A percentile compares a stretch with the other conserved stretches of the same genome.
phyloP scores from a whole-genome alignment of 306 rosid genomes.

The Calophaca sinica region DNA sequence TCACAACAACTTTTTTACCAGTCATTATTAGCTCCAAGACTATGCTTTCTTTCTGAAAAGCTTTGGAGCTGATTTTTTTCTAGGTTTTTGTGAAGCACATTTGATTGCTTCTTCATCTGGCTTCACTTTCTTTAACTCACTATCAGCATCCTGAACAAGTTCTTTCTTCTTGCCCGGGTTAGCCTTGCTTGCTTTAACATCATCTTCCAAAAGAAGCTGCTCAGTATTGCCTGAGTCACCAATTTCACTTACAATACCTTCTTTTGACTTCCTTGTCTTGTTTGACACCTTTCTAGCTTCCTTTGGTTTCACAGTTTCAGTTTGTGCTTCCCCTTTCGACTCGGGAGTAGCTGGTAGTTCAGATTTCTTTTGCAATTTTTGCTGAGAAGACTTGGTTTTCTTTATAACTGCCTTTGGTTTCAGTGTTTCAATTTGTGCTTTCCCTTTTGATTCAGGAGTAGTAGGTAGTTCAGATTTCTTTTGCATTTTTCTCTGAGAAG shows the following conservation, averaged over 20 bases:
- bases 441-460: slow-evolving; percentile 24
- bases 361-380: slow-evolving; percentile 36
- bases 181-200: background rate
- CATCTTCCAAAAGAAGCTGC: slow-evolving; percentile 21
- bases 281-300: slow-evolving; percentile 13
- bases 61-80: slow-evolving; percentile 45
- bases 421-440: slow-evolving; percentile 30
- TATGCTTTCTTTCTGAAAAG: slow-evolving; percentile 52
- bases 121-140: slow-evolving; percentile 40
- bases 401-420: slow-evolving; percentile 34
- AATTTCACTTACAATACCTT: slow-evolving; percentile 30
- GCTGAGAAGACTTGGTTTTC: slow-evolving; percentile 33
- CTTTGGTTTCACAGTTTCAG: slow-evolving; percentile 39
- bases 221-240: slow-evolving; percentile 34
- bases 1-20: background rate
- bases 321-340: slow-evolving; percentile 24
- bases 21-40: slow-evolving; percentile 3
- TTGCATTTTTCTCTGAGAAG: slow-evolving; percentile 18
- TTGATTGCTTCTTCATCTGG: slow-evolving; percentile 26
- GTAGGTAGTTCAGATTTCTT: slow-evolving; percentile 29
- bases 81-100: slow-evolving; percentile 11
- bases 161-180: background rate
- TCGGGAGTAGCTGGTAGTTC: slow-evolving; percentile 6
- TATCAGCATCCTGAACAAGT: slow-evolving; percentile 20
- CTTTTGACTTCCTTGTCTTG: slow-evolving; percentile 35